Percentiles rank a stretch among this genome's conserved stretches.
phyloP scores from a whole-genome alignment of 2,329 filamentous ascomycete species.

The Talaromyces sp. region DNA sequence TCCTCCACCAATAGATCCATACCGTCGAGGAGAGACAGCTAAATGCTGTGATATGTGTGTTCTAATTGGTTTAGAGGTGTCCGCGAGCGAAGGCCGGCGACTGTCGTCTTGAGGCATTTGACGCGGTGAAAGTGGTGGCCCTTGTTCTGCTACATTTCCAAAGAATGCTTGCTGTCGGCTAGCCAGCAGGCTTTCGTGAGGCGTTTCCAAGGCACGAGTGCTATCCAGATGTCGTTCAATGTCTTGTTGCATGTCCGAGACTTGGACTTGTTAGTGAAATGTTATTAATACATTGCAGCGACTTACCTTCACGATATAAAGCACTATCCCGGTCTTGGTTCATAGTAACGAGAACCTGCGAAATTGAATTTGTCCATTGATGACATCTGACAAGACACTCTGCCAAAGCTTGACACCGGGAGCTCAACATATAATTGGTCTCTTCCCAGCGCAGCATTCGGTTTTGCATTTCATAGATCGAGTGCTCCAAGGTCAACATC shows the following conservation, averaged over 20 bases:
- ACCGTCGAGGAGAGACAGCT: slow-evolving; percentile 72
- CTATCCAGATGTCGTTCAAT: slow-evolving; percentile 60
- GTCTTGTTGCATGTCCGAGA: slow-evolving; percentile 60
- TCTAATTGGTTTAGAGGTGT: slow-evolving; percentile 62
- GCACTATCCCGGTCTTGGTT: slow-evolving; percentile 72
- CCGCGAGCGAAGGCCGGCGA: slow-evolving; percentile 66
- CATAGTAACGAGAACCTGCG: slow-evolving; percentile 68
- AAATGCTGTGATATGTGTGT: slow-evolving; percentile 79
- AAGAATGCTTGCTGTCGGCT: slow-evolving; percentile 67
- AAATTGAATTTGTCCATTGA: slow-evolving; percentile 80
- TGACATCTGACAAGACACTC: slow-evolving; percentile 74
- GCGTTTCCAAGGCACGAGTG: slow-evolving; percentile 54
- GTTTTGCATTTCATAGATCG: slow-evolving; percentile 72
- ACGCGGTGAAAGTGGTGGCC: slow-evolving; percentile 75
- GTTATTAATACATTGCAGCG: background rate
- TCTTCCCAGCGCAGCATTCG: slow-evolving; percentile 82
- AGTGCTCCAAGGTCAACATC: slow-evolving; percentile 73
- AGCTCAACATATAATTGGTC: slow-evolving; percentile 70
- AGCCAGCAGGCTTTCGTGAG: slow-evolving; percentile 64
- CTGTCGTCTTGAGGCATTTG: slow-evolving; percentile 83
- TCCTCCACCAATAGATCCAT: slow-evolving; percentile 74
- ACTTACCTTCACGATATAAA: slow-evolving; percentile 74
- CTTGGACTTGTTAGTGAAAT: slow-evolving; percentile 28
- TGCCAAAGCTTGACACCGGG: slow-evolving; percentile 76
- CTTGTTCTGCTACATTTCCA: slow-evolving; percentile 62